A percentile compares a stretch with the other conserved stretches of the same genome.
phyloP scores from a whole-genome alignment of 176 grass and related monocot species.

The Neostapfia colusana region DNA sequence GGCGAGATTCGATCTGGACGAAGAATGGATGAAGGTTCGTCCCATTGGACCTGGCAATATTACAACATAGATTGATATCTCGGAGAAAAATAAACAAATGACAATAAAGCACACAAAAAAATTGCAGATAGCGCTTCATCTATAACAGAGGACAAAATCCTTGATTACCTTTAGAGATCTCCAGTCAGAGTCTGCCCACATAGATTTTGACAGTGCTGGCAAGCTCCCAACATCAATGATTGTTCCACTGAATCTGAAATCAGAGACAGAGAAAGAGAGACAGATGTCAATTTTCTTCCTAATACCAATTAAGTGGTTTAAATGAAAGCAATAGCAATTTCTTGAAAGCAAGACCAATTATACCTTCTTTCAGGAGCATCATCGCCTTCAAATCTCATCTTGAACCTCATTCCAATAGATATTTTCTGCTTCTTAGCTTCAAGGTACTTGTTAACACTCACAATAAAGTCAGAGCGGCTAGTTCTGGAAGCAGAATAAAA shows the following conservation, averaged over 20 bases:
- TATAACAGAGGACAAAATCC: constrained; percentile 13
- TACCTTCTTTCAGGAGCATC: constrained; percentile 91
- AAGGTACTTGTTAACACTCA: constrained; percentile 87
- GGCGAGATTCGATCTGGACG: constrained; percentile 82
- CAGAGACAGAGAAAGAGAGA: constrained; percentile 14
- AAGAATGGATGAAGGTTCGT: constrained; percentile 75
- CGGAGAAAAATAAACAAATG: constrained; percentile 26
- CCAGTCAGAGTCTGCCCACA: constrained; percentile 85
- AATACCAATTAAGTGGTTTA: background rate
- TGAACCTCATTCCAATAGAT: constrained; percentile 88
- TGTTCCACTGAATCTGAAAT: constrained; percentile 89
- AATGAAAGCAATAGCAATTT: constrained; percentile 25
- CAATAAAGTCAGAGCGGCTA: constrained; percentile 85
- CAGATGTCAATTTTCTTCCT: constrained; percentile 16
- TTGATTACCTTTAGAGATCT: constrained; percentile 81
- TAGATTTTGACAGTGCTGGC: constrained; percentile 47
- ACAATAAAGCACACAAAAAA: constrained; percentile 17
- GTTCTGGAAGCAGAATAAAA: constrained; percentile 55
- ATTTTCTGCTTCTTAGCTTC: constrained; percentile 86
- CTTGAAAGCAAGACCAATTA: constrained; percentile 17
- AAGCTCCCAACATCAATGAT: constrained; percentile 69
- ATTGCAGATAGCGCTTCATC: background rate
- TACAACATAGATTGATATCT: constrained; percentile 17
- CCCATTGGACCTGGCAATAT: constrained; percentile 87
- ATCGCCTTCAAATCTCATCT: constrained; percentile 96